Evolutionary conservation across 1,139 yeast species (phyloP).

Genomic region (Suzukiozyma palmioleophila): DNA sequence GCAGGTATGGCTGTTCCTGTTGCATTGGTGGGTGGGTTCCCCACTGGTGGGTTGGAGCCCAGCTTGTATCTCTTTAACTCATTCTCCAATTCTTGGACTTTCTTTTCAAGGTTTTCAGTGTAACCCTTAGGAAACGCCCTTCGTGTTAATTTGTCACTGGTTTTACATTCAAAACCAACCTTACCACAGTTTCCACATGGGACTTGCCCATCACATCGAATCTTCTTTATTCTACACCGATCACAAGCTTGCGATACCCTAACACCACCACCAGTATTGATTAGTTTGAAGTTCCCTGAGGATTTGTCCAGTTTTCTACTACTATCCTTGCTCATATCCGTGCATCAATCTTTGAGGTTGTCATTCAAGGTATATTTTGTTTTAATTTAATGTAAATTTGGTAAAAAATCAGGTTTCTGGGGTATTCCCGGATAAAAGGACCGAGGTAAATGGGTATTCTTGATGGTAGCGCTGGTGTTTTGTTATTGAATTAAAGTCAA

Average conservation of each 20-base stretch:
- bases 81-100: conserved; percentile 55
- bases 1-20: too few relatives aligned
- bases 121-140: conserved; percentile 74
- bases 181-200: conserved; percentile 68
- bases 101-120: conserved; percentile 66
- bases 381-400: too few relatives aligned
- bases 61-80: conserved; percentile 32
- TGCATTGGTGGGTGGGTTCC: background rate
- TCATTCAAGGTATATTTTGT: too few relatives aligned
- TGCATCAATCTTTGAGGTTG: background rate
- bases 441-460: background rate
- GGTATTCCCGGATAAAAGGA: conserved; percentile 1
- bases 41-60: background rate
- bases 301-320: conserved; percentile 13
- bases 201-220: conserved; percentile 68
- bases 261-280: conserved; percentile 36
- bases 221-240: conserved; percentile 70
- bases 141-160: conserved; percentile 68
- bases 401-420: background rate
- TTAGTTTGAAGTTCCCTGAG: conserved; percentile 32
- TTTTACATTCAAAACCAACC: conserved; percentile 63
- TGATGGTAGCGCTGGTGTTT: too few relatives aligned
- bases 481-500: too few relatives aligned
- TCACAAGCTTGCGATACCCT: conserved; percentile 78
- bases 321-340: conserved; percentile 5